These are phyloP conservation scores for Grammothele lineata DNA, from an alignment of 768 basidiomycete species.

Conservation along the genomic window DNA sequence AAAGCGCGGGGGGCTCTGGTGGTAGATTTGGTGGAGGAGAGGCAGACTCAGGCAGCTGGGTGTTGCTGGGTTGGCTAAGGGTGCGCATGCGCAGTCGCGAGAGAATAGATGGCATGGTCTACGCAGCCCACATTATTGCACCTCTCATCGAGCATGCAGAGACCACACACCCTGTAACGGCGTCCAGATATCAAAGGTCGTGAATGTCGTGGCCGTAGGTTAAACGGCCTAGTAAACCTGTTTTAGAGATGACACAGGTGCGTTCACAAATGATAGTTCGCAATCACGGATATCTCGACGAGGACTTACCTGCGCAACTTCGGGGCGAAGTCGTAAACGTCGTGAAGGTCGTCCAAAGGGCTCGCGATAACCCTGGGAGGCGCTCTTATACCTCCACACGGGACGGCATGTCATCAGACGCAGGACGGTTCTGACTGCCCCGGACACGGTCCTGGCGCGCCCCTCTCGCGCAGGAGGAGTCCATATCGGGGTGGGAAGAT, in stretches of 20 bases:
- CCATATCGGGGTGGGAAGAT: slow-evolving; percentile 9
- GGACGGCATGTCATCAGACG: slow-evolving; percentile 8
- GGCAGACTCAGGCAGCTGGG: neutral
- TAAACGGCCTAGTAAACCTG: too few species aligned
- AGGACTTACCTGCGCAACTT: neutral
- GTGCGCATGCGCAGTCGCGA: slow-evolving; percentile 22
- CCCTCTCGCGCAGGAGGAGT: slow-evolving; percentile 8
- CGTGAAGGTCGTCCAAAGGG: neutral
- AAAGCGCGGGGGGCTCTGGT: neutral
- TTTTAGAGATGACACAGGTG: too few species aligned
- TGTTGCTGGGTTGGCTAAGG: slow-evolving; percentile 11
- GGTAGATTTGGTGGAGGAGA: neutral
- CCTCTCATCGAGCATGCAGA: too few species aligned
- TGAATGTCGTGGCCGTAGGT: too few species aligned
- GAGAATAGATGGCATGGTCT: slow-evolving; percentile 25
- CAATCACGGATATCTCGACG: too few species aligned
- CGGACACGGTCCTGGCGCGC: too few species aligned
- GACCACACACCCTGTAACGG: too few species aligned
- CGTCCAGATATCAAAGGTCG: too few species aligned
- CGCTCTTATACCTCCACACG: neutral
- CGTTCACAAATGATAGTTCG: too few species aligned
- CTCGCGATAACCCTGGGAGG: neutral
- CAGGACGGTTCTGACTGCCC: neutral
- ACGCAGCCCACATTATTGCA: too few species aligned
- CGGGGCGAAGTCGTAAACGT: neutral